A percentile compares a stretch with the other conserved stretches of the same genome.
These are phyloP conservation scores for Solanum dulcamara DNA, from an alignment of 257 asterid species.

Conservation along the genomic window DNA sequence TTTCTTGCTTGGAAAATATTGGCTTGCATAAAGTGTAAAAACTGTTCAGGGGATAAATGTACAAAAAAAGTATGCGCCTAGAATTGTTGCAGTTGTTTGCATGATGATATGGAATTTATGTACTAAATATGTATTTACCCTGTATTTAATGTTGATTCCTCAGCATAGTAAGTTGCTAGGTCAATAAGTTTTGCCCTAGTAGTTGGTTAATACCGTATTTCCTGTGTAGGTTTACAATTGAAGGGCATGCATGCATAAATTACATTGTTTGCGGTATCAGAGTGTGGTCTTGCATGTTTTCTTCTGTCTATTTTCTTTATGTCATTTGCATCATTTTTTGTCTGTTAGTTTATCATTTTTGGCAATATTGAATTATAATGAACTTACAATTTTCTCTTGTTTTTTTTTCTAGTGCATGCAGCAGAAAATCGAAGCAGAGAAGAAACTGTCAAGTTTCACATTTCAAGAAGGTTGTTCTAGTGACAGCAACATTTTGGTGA, in stretches of 20 bases:
- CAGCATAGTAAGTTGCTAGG: background rate
- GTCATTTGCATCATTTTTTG: background rate
- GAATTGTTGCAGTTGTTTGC: background rate
- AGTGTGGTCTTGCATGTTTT: background rate
- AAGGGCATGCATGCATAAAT: background rate
- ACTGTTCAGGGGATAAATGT: background rate
- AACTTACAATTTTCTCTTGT: constrained; percentile 10
- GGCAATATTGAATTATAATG: constrained; percentile 1
- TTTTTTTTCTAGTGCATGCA: constrained; percentile 46
- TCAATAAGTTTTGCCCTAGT: background rate
- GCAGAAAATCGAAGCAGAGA: constrained; percentile 61
- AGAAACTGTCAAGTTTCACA: constrained; percentile 30
- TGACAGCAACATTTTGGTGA: constrained; percentile 56
- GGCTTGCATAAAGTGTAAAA: background rate
- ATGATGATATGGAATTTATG: background rate
- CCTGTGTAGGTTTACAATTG: background rate
- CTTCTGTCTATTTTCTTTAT: background rate
- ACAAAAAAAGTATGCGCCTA: too few relatives aligned
- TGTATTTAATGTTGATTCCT: background rate
- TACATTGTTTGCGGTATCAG: background rate
- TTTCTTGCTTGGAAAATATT: background rate
- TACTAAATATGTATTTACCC: background rate
- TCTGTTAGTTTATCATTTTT: background rate
- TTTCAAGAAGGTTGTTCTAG: constrained; percentile 45
- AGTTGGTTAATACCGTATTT: background rate